These are phyloP conservation scores for Fraxinus excelsior DNA, from an alignment of 257 asterid genomes.

Conservation along the genomic window DNA sequence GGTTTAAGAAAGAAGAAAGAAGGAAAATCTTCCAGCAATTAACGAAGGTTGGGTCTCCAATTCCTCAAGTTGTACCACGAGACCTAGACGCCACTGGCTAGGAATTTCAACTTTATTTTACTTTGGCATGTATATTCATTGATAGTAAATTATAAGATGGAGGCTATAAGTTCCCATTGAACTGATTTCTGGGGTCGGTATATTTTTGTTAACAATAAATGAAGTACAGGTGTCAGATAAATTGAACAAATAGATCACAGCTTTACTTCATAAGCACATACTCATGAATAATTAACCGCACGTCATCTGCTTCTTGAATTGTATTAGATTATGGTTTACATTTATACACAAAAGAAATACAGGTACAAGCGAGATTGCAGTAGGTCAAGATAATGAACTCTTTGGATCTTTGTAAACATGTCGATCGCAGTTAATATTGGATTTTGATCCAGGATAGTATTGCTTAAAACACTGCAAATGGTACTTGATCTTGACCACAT, in stretches of 20 bases:
- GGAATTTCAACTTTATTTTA: background rate
- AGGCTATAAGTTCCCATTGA: background rate
- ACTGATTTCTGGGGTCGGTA: background rate
- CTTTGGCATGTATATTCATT: background rate
- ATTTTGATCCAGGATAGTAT: constrained; percentile 11
- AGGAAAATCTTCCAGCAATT: background rate
- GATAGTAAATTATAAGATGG: background rate
- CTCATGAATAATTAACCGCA: background rate
- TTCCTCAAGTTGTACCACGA: too few species aligned
- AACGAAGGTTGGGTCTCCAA: background rate
- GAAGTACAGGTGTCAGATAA: background rate
- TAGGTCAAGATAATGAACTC: background rate
- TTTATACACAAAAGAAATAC: background rate
- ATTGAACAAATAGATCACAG: background rate
- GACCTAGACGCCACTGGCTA: background rate
- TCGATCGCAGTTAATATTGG: constrained; percentile 1
- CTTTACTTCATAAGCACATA: background rate
- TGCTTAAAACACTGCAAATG: constrained; percentile 1
- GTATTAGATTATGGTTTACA: background rate
- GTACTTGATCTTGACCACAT: background rate
- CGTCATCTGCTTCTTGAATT: background rate
- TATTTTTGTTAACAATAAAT: background rate
- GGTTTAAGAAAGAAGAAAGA: background rate
- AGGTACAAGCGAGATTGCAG: constrained; percentile 5
- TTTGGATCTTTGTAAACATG: constrained; percentile 10